Evolutionary conservation across 352 stramenopile species (phyloP), one percentile per base, ranked within the genome.

Genomic region (Globisporangium uncinulatum): DNA sequence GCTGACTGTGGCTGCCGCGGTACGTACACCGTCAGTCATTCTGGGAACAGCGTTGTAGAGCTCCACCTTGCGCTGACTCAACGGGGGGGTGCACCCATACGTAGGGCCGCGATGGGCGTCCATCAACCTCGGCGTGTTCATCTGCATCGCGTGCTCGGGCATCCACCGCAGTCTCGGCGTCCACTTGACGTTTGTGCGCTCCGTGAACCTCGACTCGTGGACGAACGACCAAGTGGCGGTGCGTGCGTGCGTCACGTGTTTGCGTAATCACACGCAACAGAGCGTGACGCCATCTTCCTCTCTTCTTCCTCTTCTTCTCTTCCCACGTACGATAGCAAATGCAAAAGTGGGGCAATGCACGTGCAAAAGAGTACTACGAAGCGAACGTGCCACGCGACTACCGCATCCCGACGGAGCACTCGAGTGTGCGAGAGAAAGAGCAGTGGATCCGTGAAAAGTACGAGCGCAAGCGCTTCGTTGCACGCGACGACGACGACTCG

Each of bases 51-150:
- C 24, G 24, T 29, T 43, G 37, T 69, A 10, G 34, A 21, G 51
- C 24, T 29, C 24, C 1, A 29, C 24, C 24, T 4, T 29, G 24
- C 24, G 24, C 24, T 29, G 24, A 29, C 24, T 29, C 24, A 1
- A 29, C 24, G 4, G 24, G 24, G n/a, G n/a, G n/a, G n/a, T n/a
- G n/a, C 4, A 29, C 4, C 24, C 4, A 29, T 29, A 4, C 24
- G 24, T 29, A 82, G 73, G 82, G 0, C 93, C 93, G 31, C 89
- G 87, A 51, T 98, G 94, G 94, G 92, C 90, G 34, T 96, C 84
- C 31, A 95, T 97, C 61, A 98, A 96, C 72, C 69, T 97, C 17
- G 94, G 94, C 32, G 89, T 97, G 20, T 98, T 98, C 70, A 92
- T 98, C 61, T 98, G 94, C 74, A 96, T 97, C 63, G 79, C 87